These are phyloP conservation scores for Colletotrichum sp. DNA, from an alignment of 2,329 filamentous ascomycete genomes.

Conservation along the genomic window DNA sequence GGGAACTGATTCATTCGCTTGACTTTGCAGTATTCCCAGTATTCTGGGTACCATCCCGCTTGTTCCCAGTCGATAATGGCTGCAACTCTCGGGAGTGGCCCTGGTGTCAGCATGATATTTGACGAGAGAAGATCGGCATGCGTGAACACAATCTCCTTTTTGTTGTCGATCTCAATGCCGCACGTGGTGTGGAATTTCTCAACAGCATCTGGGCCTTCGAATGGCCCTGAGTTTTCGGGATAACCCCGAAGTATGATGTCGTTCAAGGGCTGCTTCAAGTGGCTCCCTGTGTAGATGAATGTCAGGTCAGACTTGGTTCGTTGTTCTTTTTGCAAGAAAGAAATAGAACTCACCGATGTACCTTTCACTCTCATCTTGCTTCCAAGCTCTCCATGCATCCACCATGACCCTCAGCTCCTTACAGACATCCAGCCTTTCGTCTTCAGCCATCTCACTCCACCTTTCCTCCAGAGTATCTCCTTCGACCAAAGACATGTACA, in stretches of 20 bases:
- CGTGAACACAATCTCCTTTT: background rate
- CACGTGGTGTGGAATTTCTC: background rate
- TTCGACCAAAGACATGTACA: background rate
- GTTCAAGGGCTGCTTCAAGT: background rate
- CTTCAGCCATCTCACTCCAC: background rate
- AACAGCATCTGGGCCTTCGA: background rate
- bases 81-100: background rate
- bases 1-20: background rate
- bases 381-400: background rate
- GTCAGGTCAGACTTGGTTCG: background rate
- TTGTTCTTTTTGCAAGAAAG: background rate
- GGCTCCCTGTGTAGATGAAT: background rate
- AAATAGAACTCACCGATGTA: background rate
- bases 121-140: background rate
- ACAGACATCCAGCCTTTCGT: background rate
- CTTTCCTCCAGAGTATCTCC: background rate
- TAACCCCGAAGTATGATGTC: background rate
- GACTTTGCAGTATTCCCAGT: background rate
- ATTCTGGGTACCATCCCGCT: background rate
- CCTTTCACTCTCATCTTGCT: background rate
- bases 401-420: background rate
- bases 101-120: background rate
- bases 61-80: background rate
- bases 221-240: background rate
- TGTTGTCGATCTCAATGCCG: background rate